phyloP scores from a whole-genome alignment of 306 rosid species.

The Gastrolobium bilobum region DNA sequence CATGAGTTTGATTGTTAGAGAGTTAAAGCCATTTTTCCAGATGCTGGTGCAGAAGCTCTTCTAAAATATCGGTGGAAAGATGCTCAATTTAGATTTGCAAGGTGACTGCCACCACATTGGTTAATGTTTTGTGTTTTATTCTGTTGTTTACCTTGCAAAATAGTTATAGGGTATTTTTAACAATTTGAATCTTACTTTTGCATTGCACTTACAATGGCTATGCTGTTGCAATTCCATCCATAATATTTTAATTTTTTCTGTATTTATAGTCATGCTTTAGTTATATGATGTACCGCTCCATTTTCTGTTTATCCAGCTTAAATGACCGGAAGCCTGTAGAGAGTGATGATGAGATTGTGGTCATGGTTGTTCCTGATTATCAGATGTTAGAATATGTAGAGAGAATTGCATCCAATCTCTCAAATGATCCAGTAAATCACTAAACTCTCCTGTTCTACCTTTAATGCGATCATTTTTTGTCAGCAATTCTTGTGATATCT shows the following conservation, averaged over 20 bases:
- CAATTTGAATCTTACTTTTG: slow-evolving; percentile 33
- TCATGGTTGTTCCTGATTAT: slow-evolving; percentile 95
- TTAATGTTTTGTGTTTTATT: slow-evolving; percentile 26
- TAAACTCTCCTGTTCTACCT: slow-evolving; percentile 45
- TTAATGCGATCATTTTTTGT: slow-evolving; percentile 28
- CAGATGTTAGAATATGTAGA: slow-evolving; percentile 94
- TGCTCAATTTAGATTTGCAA: slow-evolving; percentile 83
- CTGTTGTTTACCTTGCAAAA: slow-evolving; percentile 25
- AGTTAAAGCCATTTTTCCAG: slow-evolving; percentile 94
- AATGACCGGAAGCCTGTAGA: slow-evolving; percentile 88
- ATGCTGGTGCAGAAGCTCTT: slow-evolving; percentile 98
- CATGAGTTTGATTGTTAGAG: slow-evolving; percentile 66
- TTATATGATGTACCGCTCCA: slow-evolving; percentile 11
- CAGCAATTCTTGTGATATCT: slow-evolving; percentile 32
- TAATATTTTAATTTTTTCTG: not conserved
- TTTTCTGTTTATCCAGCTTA: slow-evolving; percentile 67
- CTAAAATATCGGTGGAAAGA: slow-evolving; percentile 87
- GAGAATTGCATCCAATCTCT: slow-evolving; percentile 84
- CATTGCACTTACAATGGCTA: slow-evolving; percentile 36
- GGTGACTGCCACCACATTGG: slow-evolving; percentile 59
- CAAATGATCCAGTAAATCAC: slow-evolving; percentile 77
- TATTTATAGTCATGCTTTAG: slow-evolving; percentile 27
- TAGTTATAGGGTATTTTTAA: not conserved
- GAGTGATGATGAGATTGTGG: slow-evolving; percentile 90
- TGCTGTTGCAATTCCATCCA: slow-evolving; percentile 19